These are phyloP conservation scores for Scleroderma citrinum DNA, from an alignment of 768 basidiomycete genomes.

Conservation along the genomic window DNA sequence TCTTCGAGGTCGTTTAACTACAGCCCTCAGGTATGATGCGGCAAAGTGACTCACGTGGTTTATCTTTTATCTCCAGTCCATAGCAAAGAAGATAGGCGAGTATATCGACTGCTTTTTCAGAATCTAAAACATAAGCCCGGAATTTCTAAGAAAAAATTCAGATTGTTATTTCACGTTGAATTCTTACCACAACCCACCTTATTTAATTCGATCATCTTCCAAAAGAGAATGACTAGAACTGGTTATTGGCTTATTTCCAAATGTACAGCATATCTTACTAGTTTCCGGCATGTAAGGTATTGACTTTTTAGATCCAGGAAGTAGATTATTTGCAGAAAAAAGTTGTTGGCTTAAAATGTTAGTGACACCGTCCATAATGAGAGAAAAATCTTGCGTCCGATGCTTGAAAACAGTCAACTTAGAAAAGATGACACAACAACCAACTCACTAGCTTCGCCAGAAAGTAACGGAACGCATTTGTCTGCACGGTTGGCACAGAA, in stretches of 20 bases:
- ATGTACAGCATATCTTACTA: constrained; percentile 40
- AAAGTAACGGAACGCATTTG: constrained; percentile 91
- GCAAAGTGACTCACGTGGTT: constrained; percentile 58
- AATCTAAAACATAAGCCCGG: constrained; percentile 71
- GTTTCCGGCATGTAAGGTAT: constrained; percentile 80
- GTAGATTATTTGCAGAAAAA: constrained; percentile 61
- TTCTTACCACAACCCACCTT: constrained; percentile 47
- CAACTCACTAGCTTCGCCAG: constrained; percentile 70
- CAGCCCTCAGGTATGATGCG: constrained; percentile 3
- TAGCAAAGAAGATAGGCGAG: constrained; percentile 76
- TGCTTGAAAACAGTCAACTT: constrained; percentile 47
- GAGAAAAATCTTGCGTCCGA: constrained; percentile 82
- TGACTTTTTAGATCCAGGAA: constrained; percentile 83
- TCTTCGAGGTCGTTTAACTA: constrained; percentile 41
- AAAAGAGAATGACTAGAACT: constrained; percentile 66
- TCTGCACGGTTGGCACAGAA: constrained; percentile 50
- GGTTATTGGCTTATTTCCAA: constrained; percentile 5
- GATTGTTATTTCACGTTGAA: not conserved
- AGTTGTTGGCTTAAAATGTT: constrained; percentile 71
- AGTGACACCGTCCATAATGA: constrained; percentile 69
- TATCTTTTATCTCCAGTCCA: constrained; percentile 87
- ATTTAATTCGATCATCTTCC: constrained; percentile 91
- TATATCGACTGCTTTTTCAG: constrained; percentile 72
- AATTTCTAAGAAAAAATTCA: constrained; percentile 66
- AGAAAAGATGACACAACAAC: not conserved